phyloP scores from a whole-genome alignment of 352 stramenopile species.

The Pythium sp. region DNA sequence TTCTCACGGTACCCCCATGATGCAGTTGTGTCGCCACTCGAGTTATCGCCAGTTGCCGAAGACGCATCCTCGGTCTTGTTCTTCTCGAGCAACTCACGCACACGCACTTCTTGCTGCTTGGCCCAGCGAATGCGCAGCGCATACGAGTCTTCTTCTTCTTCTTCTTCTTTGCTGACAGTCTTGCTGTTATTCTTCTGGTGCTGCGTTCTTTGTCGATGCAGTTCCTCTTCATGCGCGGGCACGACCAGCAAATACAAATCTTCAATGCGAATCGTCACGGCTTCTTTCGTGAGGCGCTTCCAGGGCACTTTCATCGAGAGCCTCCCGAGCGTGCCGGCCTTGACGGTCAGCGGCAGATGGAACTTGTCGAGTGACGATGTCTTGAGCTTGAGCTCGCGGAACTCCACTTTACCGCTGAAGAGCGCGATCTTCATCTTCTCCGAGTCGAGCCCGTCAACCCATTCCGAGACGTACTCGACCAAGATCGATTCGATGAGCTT shows the following conservation, averaged over 20 bases:
- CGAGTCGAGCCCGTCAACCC: slow-evolving; percentile 79
- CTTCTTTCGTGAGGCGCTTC: slow-evolving; percentile 78
- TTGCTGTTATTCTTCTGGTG: slow-evolving; percentile 6
- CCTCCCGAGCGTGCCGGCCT: slow-evolving; percentile 58
- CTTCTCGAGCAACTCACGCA: slow-evolving; percentile 75
- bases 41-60: slow-evolving; percentile 7
- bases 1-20: slow-evolving; percentile 78
- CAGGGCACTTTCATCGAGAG: slow-evolving; percentile 82
- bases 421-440: slow-evolving; percentile 88
- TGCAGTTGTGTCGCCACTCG: slow-evolving; percentile 42
- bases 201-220: slow-evolving; percentile 28
- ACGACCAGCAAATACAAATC: slow-evolving; percentile 76
- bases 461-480: slow-evolving; percentile 85
- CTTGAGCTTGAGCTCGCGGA: slow-evolving; percentile 73
- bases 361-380: slow-evolving; percentile 73
- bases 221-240: slow-evolving; percentile 57
- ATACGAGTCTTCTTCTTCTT: slow-evolving; percentile 55
- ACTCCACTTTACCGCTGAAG: slow-evolving; percentile 82
- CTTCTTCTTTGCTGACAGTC: slow-evolving; percentile 4
- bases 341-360: slow-evolving; percentile 73
- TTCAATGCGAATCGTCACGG: slow-evolving; percentile 74
- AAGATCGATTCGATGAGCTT: slow-evolving; percentile 82
- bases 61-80: slow-evolving; percentile 50
- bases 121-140: slow-evolving; percentile 58
- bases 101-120: slow-evolving; percentile 80